Conservation (phyloP, 2,329 filamentous ascomycete genomes). For the Aureobasidium mangrovei region DNA sequence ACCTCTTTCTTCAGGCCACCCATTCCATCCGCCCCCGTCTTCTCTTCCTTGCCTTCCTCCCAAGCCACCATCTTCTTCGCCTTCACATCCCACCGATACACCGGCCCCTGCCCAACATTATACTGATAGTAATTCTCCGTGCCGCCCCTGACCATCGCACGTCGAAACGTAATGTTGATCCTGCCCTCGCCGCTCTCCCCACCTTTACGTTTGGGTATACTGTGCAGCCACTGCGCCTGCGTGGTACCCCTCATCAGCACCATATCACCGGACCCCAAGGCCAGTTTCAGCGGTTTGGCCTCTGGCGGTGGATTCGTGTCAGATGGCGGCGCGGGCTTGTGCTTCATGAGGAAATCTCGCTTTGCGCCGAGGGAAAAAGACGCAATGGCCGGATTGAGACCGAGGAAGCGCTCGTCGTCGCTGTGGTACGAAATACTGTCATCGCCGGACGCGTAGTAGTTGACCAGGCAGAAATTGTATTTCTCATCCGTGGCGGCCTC, state of each 20-base stretch:
- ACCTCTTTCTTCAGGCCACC: not conserved
- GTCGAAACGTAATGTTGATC: conserved; percentile 69
- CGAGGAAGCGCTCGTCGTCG: conserved; percentile 72
- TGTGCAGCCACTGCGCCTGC: conserved; percentile 70
- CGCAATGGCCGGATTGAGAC: conserved; percentile 59
- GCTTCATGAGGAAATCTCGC: conserved; percentile 71
- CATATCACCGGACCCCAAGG: conserved; percentile 64
- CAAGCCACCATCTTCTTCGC: conserved; percentile 43
- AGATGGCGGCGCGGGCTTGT: conserved; percentile 50
- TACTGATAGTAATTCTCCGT: conserved; percentile 81
- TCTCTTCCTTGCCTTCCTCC: not conserved
- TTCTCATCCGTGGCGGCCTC: conserved; percentile 57
- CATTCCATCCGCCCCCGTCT: not conserved
- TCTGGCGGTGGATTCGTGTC: conserved; percentile 26
- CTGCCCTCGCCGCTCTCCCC: conserved; percentile 53
- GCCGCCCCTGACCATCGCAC: conserved; percentile 59
- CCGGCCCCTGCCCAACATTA: conserved; percentile 62
- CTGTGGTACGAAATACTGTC: conserved; percentile 75
- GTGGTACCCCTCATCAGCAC: conserved; percentile 66
- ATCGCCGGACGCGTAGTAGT: conserved; percentile 69
- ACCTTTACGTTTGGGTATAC: conserved; percentile 64
- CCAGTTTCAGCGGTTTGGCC: conserved; percentile 39
- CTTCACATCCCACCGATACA: conserved; percentile 58
- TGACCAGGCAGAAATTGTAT: conserved; percentile 75
- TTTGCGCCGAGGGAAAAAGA: conserved; percentile 64